phyloP scores from a whole-genome alignment of 129 eudicot genomes.

The Artemisia tridentata region DNA sequence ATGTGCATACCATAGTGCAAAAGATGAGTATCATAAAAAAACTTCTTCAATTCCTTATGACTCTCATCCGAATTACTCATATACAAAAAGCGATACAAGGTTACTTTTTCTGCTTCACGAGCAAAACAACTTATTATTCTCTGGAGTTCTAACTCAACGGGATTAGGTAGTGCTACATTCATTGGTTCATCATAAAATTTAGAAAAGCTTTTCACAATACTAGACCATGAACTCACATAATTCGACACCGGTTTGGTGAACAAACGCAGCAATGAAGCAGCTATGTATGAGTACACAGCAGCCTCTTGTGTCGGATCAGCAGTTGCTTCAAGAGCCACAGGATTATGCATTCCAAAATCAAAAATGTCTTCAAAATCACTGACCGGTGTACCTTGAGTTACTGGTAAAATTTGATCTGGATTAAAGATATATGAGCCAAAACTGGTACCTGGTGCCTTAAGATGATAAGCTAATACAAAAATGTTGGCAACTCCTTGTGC shows the following conservation, averaged over 20 bases:
- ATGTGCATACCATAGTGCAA: too few species aligned
- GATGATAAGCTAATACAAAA: constrained; percentile 12
- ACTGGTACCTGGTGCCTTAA: constrained; percentile 12
- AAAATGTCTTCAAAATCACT: not conserved
- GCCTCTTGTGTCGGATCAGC: constrained; percentile 12
- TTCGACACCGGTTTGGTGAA: not conserved
- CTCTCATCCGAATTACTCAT: too few species aligned
- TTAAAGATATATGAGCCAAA: constrained; percentile 1
- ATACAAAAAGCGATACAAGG: too few species aligned
- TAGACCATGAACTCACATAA: not conserved
- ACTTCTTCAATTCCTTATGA: too few species aligned
- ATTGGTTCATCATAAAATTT: constrained; percentile 2
- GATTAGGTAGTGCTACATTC: not conserved
- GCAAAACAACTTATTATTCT: not conserved
- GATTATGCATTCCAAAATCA: too few species aligned
- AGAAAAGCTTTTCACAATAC: not conserved
- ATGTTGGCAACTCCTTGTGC: not conserved
- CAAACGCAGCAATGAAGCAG: constrained; percentile 4
- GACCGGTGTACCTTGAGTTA: not conserved
- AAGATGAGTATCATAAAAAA: too few species aligned
- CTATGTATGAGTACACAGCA: constrained; percentile 3
- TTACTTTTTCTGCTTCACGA: too few species aligned
- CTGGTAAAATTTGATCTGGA: not conserved
- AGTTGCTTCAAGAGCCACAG: not conserved
- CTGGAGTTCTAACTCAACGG: not conserved